Conservation (phyloP, 78 protist genomes). For the Creolimax fragrantissima region DNA sequence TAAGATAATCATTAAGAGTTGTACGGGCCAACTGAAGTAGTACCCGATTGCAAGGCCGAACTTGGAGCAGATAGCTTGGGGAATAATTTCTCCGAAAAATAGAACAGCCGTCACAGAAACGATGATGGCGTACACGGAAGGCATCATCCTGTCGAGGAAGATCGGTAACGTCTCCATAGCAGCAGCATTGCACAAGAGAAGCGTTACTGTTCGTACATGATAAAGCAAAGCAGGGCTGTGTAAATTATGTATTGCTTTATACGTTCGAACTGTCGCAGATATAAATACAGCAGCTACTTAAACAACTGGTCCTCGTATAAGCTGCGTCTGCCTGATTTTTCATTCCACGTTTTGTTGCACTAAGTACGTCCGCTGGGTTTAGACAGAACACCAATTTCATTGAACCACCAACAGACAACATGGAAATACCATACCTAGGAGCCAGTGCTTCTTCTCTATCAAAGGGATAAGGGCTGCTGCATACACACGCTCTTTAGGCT, state of each 20-base stretch:
- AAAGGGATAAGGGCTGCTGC: neutral
- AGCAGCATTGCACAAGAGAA: conserved; percentile 54
- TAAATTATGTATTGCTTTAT: too few relatives aligned
- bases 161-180: conserved; percentile 73
- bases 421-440: conserved; percentile 23
- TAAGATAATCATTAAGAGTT: conserved; percentile 31
- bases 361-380: too few relatives aligned
- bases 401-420: too few relatives aligned
- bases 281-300: too few relatives aligned
- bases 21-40: conserved; percentile 39
- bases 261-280: too few relatives aligned
- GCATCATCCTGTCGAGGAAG: conserved; percentile 46
- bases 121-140: conserved; percentile 36
- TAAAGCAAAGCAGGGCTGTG: too few relatives aligned
- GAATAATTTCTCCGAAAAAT: conserved; percentile 68
- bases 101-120: conserved; percentile 50
- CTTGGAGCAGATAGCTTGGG: conserved; percentile 46
- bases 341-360: too few relatives aligned
- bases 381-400: too few relatives aligned
- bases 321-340: too few relatives aligned
- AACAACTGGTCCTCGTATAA: too few relatives aligned
- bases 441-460: conserved; percentile 12
- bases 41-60: conserved; percentile 62
- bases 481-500: neutral
- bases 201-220: conserved; percentile 43